phyloP scores from a whole-genome alignment of 768 basidiomycete genomes.

The Leccinum variicolor region DNA sequence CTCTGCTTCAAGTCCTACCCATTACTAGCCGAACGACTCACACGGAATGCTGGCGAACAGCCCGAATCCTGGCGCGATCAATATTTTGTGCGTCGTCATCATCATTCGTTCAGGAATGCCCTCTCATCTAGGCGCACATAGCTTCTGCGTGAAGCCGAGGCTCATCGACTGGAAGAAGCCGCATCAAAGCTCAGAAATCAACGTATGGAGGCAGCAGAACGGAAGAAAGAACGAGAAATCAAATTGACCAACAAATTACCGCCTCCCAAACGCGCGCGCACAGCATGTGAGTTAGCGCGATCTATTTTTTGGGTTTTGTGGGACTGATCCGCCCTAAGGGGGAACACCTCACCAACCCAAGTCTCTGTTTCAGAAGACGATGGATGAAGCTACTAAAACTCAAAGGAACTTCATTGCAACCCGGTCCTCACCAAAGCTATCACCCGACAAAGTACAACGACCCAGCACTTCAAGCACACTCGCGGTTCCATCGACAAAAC shows the following conservation, averaged over 20 bases:
- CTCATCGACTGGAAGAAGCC: conserved; percentile 60
- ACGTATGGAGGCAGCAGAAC: conserved; percentile 67
- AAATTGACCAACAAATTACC: conserved; percentile 71
- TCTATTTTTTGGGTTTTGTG: background rate
- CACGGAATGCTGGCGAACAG: conserved; percentile 37
- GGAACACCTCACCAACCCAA: conserved; percentile 47
- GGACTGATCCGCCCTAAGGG: conserved; percentile 33
- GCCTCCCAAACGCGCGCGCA: conserved; percentile 58
- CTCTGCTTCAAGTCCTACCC: conserved; percentile 63
- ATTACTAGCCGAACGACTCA: conserved; percentile 47
- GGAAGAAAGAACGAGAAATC: conserved; percentile 73
- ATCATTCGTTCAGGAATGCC: background rate
- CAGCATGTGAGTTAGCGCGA: conserved; percentile 53
- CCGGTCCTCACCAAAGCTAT: conserved; percentile 53
- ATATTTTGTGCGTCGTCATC: conserved; percentile 52
- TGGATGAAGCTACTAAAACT: conserved; percentile 63
- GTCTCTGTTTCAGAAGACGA: conserved; percentile 75
- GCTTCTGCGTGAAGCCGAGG: conserved; percentile 57
- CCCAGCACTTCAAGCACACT: conserved; percentile 33
- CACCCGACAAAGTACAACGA: conserved; percentile 41
- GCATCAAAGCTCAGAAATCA: conserved; percentile 60
- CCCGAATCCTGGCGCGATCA: conserved; percentile 67
- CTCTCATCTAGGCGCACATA: conserved; percentile 28
- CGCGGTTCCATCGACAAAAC: conserved; percentile 28
- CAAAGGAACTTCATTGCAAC: conserved; percentile 58